phyloP scores from a whole-genome alignment of 257 asterid species.

The Buddleja alternifolia region DNA sequence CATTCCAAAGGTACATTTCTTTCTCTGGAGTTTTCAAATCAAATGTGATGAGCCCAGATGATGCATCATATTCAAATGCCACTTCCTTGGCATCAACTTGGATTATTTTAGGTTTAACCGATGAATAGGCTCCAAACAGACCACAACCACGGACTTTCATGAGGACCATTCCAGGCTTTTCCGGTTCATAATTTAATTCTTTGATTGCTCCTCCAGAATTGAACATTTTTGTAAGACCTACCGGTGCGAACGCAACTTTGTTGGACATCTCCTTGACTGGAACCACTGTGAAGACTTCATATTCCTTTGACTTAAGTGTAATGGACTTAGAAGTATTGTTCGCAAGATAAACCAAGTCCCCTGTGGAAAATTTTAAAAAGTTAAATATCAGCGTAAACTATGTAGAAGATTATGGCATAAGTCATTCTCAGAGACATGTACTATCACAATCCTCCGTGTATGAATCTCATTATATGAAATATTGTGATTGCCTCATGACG shows the following conservation, averaged over 20 bases:
- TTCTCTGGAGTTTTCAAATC: constrained; percentile 44
- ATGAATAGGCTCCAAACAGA: constrained; percentile 73
- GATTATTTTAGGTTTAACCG: constrained; percentile 58
- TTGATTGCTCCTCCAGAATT: constrained; percentile 89
- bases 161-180: constrained; percentile 38
- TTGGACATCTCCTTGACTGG: constrained; percentile 60
- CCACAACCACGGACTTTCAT: constrained; percentile 75
- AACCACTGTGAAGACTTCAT: constrained; percentile 74
- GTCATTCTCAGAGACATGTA: too few species aligned
- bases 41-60: constrained; percentile 53
- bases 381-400: background rate
- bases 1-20: constrained; percentile 69
- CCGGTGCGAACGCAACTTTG: constrained; percentile 57
- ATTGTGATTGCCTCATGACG: too few species aligned
- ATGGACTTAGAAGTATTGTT: constrained; percentile 60
- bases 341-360: constrained; percentile 66
- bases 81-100: constrained; percentile 51
- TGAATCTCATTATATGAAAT: too few species aligned
- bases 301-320: constrained; percentile 68
- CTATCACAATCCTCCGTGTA: too few species aligned
- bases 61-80: constrained; percentile 62
- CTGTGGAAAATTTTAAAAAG: constrained; percentile 37
- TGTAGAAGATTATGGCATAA: too few species aligned
- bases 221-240: constrained; percentile 84
- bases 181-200: constrained; percentile 48